These are phyloP conservation scores for Protoeuglena noctilucae DNA, from an alignment of 139 green algal genomes.

Conservation along the genomic window DNA sequence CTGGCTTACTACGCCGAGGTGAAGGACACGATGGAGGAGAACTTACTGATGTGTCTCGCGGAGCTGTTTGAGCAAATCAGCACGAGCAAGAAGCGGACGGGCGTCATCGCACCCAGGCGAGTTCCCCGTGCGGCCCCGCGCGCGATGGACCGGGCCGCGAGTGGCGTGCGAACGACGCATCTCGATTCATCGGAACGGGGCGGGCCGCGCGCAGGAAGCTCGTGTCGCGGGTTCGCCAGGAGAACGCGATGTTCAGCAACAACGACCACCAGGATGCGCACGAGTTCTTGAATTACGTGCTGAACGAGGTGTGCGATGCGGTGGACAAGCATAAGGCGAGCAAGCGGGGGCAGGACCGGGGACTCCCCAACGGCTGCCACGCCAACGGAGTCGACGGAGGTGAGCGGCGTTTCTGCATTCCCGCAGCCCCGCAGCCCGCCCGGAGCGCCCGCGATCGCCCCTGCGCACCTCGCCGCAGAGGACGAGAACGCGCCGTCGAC, in stretches of 20 bases:
- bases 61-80: constrained; percentile 72
- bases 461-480: no score
- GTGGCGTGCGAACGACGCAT: no score
- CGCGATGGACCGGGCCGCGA: no score
- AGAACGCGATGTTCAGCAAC: constrained; percentile 92
- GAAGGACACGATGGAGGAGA: no score
- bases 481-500: neutral
- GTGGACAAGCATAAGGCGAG: constrained; percentile 62
- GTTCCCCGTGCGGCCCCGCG: no score
- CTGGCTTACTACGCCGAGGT: no score
- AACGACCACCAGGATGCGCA: constrained; percentile 75
- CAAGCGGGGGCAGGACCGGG: neutral
- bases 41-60: constrained; percentile 70
- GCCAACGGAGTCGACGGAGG: neutral
- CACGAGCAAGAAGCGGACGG: constrained; percentile 58
- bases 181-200: no score
- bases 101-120: no score
- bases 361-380: neutral
- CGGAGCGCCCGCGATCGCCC: no score
- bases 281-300: constrained; percentile 92
- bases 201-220: constrained; percentile 79
- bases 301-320: constrained; percentile 80
- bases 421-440: no score
- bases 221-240: constrained; percentile 69
- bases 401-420: no score